Base-by-base conservation (phyloP, 306 rosid genomes). In the Glycine soja region DNA sequence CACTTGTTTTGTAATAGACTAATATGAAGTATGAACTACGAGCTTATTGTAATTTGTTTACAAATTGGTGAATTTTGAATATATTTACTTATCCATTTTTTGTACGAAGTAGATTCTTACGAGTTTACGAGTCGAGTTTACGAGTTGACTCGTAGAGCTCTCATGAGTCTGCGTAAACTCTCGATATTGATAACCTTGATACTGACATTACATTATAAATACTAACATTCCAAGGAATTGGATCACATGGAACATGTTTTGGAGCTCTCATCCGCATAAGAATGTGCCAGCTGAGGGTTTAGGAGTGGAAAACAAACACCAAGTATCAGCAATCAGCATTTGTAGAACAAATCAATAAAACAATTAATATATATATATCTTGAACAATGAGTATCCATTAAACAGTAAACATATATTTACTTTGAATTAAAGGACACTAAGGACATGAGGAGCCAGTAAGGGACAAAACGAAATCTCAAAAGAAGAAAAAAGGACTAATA, bases 251-350 rank as follows among this genome's bases (percentile, higher is more conserved):
- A 65, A 91, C 95, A 46, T 88, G 84, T 82, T 81, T 88, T 10
- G 98, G 96, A 84, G 83, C 78, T 88, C 64, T 89, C 98, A 93
- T 95, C 83, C 98, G 88, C 99, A 95, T 95, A 73, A 93, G 87
- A 81, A 95, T 76, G 85, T 95, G 99, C 99, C 99, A 93, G 83
- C 99, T 91, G 87, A 77, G 54, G 70, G 58, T 62, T 74, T 11
- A 74, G 67, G 69, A n/a, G n/a, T n/a, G n/a, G n/a, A 77, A 78
- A 59, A 84, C 72, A 81, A 83, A 82, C 50, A 82, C 18, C 72
- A 83, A 51, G 53, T 6, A 75, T 81, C 84, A 87, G 74, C 67
- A 71, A 78, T 72, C 75, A 47, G 16, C 15, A 58, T 32, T 52
- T 24, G 4, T 24, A 68, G 19, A 47, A 74, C 46, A 74, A 78